phyloP scores from a whole-genome alignment of 2,329 filamentous ascomycete genomes.

The Arthrobotrys entomopaga region DNA sequence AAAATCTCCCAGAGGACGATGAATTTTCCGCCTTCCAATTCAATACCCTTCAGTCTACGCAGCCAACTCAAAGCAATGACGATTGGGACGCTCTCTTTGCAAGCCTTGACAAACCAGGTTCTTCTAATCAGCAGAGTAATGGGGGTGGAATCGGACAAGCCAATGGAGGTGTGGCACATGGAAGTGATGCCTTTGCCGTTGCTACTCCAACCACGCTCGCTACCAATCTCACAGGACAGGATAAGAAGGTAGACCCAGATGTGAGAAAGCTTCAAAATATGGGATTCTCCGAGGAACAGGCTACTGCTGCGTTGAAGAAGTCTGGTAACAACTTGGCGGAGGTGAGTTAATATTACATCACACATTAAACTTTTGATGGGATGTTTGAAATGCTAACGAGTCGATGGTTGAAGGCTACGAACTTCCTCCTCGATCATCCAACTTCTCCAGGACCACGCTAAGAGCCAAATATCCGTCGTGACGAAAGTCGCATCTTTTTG shows the following conservation, averaged over 20 bases:
- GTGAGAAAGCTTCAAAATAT: conserved; percentile 88
- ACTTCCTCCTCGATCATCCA: conserved; percentile 51
- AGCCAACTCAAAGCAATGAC: conserved; percentile 65
- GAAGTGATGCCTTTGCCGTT: conserved; percentile 30
- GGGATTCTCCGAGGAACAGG: conserved; percentile 81
- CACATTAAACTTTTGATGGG: too few species aligned
- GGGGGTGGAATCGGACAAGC: conserved; percentile 57
- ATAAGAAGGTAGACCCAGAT: conserved; percentile 78
- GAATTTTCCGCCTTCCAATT: conserved; percentile 67
- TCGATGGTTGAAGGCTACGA: conserved; percentile 50
- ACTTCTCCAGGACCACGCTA: conserved; percentile 45
- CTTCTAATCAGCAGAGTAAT: conserved; percentile 71
- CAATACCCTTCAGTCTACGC: conserved; percentile 62
- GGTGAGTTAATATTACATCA: conserved; percentile 68
- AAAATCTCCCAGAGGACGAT: conserved; percentile 61
- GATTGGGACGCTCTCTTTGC: conserved; percentile 98
- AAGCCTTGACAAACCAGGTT: conserved; percentile 59
- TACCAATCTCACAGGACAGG: conserved; percentile 49
- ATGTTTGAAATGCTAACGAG: not conserved
- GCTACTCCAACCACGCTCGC: conserved; percentile 4
- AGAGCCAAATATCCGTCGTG: not conserved
- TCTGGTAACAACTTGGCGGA: conserved; percentile 96
- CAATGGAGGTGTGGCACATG: conserved; percentile 57
- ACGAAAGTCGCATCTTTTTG: conserved; percentile 21
- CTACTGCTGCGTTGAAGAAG: conserved; percentile 84